Evolutionary conservation across 2,329 filamentous ascomycete genomes (phyloP), one percentile per base, ranked within the genome.

Genomic region (Ophiosphaerella herpotricha): DNA sequence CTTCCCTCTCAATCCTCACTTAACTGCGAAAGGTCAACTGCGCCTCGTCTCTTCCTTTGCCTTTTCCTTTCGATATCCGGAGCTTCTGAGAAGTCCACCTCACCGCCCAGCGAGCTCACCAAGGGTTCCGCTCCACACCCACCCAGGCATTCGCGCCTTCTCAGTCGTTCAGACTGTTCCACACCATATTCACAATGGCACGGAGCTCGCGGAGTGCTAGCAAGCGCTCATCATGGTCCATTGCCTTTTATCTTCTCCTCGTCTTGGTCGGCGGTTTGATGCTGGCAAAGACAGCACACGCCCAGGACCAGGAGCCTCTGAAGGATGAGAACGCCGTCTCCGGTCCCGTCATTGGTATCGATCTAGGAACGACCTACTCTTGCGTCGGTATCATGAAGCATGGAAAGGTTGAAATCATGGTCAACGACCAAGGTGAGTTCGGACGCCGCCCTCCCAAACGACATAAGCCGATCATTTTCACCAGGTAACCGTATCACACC

Each of bases 321-420:
- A 80, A 81, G 64, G 87, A 85, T 72, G 90, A 90, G 51, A 70
- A 70, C 77, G 91, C 52, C 34, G 60, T 74, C 51, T 54, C 63
- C 16, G 72, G 71, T 48, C 69, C 70, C 50, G 68, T 71, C 44
- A 83, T 89, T 77, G 90, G 90, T 86, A 95, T 95, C 79, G 90
- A 95, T 82, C 76, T 95, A 78, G 90, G 90, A 82, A 96, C 91
- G 70, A 96, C 91, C 77, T 96, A 95, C 85, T 93, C 89, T 61
- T 95, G 90, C 77, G 90, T 95, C 68, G 90, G 89, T 83, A 87
- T 94, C 80, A 75, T 75, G 73, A 75, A 75, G 67, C 70, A 70
- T 52, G 72, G 73, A 45, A 71, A 71, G 62, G 73, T 76, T 31
- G 74, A 76, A 50, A 76, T 76, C 59, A 71, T 76, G 58, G 70